phyloP scores from a whole-genome alignment of 1,284 basidiomycete species.

The Melampsora medusae region DNA sequence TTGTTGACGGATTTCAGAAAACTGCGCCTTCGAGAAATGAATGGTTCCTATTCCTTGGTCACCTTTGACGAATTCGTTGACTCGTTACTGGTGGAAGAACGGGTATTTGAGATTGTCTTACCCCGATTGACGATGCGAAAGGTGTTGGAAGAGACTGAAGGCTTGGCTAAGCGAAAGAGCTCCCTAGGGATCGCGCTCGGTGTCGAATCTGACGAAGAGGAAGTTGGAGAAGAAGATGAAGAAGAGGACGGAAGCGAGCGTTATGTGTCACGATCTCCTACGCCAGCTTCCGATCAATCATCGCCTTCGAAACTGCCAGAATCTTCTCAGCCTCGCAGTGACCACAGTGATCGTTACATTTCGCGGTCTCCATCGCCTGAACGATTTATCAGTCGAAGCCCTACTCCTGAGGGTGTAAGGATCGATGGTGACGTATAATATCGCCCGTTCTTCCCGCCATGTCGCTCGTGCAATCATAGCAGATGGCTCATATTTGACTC shows the following conservation, averaged over 20 bases:
- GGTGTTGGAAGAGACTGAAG: slow-evolving; percentile 85
- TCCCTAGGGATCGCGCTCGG: slow-evolving; percentile 75
- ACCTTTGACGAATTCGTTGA: slow-evolving; percentile 93
- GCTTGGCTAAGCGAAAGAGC: slow-evolving; percentile 76
- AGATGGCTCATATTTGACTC: too few species aligned
- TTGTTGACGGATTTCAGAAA: slow-evolving; percentile 90
- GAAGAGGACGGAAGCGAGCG: slow-evolving; percentile 42
- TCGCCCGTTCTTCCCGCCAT: background rate
- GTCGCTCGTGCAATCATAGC: too few species aligned
- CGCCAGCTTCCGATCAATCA: slow-evolving; percentile 8
- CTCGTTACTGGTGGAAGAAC: slow-evolving; percentile 76
- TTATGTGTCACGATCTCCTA: slow-evolving; percentile 32
- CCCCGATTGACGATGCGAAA: slow-evolving; percentile 82
- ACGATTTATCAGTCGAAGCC: slow-evolving; percentile 45
- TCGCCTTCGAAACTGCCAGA: background rate
- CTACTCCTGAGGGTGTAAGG: slow-evolving; percentile 41
- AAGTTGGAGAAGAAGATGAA: slow-evolving; percentile 44
- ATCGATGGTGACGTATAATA: slow-evolving; percentile 29
- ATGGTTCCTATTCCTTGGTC: slow-evolving; percentile 66
- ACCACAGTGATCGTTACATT: slow-evolving; percentile 46
- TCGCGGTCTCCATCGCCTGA: slow-evolving; percentile 48
- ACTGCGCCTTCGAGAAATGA: slow-evolving; percentile 73
- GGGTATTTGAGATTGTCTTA: slow-evolving; percentile 93
- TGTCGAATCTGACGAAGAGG: slow-evolving; percentile 44
- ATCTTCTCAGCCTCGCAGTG: slow-evolving; percentile 12